Evolutionary conservation across 2,329 filamentous ascomycete genomes (phyloP), one percentile per base, ranked within the genome.

Genomic region (Venturia nashicola): DNA sequence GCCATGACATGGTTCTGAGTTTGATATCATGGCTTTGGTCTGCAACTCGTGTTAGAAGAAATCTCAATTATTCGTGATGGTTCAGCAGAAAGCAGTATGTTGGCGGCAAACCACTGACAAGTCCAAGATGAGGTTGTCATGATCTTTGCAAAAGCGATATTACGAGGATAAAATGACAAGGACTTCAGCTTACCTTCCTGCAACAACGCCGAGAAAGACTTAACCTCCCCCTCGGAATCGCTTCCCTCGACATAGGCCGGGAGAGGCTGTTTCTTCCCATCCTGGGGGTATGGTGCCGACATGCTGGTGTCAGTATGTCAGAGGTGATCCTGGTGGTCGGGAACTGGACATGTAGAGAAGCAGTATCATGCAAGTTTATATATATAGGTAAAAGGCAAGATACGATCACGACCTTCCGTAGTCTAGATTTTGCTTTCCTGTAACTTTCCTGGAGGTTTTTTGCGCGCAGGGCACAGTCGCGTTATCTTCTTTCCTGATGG

Each of bases 1-100:
- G 78, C 79, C 79, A 82, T 40, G 78, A 76, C 79, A 80, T 80
- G 0, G 78, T 80, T n/a, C 79, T 75, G 14, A 82, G 76, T 68
- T 79, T 76, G 71, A 82, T 82, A 4, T 81, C 79, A 73, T 80
- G 78, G 59, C 70, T 66, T 66, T 78, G 77, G 67, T 79, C 78
- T 74, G 36, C n/a, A 9, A 34, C 3, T 7, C 27, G 27, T 36
- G 59, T 60, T n/a, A 60, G 59, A 48, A 11, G 3, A 6, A 48
- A 5, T n/a, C n/a, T 20, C n/a, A 23, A 46, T 2, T 18, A n/a
- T 46, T 46, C 11, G 44, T 6, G n/a, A n/a, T n/a, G n/a, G n/a
- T 23, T 46, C 43, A 46, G 43, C 43, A 4, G n/a, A n/a, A n/a
- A n/a, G n/a, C n/a, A n/a, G n/a, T n/a, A n/a, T n/a, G n/a, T n/a